Base-by-base conservation (phyloP, 306 rosid genomes). In the Vicia sativa region DNA sequence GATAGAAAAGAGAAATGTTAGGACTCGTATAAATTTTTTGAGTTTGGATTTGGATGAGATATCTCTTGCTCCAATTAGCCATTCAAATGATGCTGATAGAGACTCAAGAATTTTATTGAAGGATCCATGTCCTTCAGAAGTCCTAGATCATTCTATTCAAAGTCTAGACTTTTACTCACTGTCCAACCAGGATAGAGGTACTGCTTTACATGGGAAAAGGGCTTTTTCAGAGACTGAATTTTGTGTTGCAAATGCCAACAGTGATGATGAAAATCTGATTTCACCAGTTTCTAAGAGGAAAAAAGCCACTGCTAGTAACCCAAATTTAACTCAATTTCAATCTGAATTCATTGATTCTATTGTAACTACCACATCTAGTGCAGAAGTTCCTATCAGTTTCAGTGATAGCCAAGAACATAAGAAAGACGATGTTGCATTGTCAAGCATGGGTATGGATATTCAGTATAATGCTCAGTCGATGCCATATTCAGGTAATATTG, bases 101-200 rank as follows among this genome's bases (percentile, higher is more conserved):
- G 57, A 72, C 62, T 60, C 41, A 60, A 53, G 69, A 75, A 46
- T 26, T 34, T 31, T 67, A 53, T 60, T 70, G 29, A 81, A 80
- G 53, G 78, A 71, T 65, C 61, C 72, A 74, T 68, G 75, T 64
- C 44, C 53, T 65, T 78, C 77, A 25, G 84, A 76, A 62, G 78
- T 70, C 50, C 59, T 68, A 48, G 72, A 77, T 79, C 78, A 79
- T 67, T 65, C 72, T 71, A 71, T 59, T 78, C 82, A 73, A 76
- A 84, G 71, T 54, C 65, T 72, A 68, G 79, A 74, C 72, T 60
- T 80, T 45, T 75, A 65, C 69, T 74, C 66, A 76, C 74, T 59
- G 21, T 67, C 78, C 71, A 62, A 70, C 56, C 46, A 29, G 50
- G 77, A 45, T 15, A 79, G 70, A 45, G 59, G 34, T 56, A 52